A percentile compares a stretch with the other conserved stretches of the same genome.
Evolutionary conservation across 2,329 filamentous ascomycete species (phyloP).

Genomic region (Beauveria sp.): DNA sequence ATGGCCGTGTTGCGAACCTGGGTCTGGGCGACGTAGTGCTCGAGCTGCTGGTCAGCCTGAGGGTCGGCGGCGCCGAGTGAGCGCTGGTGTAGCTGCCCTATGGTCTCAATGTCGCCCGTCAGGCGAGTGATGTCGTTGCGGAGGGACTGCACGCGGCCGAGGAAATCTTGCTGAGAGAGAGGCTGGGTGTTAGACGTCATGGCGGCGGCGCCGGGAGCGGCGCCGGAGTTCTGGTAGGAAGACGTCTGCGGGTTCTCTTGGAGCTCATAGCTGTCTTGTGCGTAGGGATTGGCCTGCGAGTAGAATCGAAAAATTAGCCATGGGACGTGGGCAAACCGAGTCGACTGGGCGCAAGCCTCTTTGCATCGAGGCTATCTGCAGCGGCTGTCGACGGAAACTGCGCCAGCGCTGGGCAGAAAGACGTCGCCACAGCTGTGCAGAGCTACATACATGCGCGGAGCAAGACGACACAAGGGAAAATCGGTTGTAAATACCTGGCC

Average conservation of each 20-base stretch:
- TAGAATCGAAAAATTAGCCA: not conserved
- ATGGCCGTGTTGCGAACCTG: slow-evolving; percentile 67
- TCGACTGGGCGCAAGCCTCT: not conserved
- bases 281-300: slow-evolving; percentile 22
- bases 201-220: not conserved
- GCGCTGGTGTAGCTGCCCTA: slow-evolving; percentile 64
- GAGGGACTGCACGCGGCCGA: slow-evolving; percentile 57
- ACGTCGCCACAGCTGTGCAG: not conserved
- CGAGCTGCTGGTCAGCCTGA: slow-evolving; percentile 48
- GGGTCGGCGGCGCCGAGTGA: slow-evolving; percentile 59
- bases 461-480: not conserved
- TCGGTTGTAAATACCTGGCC: slow-evolving; percentile 27
- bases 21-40: slow-evolving; percentile 61
- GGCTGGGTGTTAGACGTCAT: slow-evolving; percentile 19
- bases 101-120: slow-evolving; percentile 58
- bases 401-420: not conserved
- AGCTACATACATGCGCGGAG: not conserved
- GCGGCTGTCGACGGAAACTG: not conserved
- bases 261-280: slow-evolving; percentile 39
- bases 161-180: slow-evolving; percentile 60
- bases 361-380: not conserved
- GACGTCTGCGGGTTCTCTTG: slow-evolving; percentile 25
- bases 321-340: not conserved
- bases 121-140: slow-evolving; percentile 62
- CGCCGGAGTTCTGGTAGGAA: slow-evolving; percentile 14